Evolutionary conservation across 75 land plant genomes (phyloP).

Genomic region (Cryptomeria japonica): DNA sequence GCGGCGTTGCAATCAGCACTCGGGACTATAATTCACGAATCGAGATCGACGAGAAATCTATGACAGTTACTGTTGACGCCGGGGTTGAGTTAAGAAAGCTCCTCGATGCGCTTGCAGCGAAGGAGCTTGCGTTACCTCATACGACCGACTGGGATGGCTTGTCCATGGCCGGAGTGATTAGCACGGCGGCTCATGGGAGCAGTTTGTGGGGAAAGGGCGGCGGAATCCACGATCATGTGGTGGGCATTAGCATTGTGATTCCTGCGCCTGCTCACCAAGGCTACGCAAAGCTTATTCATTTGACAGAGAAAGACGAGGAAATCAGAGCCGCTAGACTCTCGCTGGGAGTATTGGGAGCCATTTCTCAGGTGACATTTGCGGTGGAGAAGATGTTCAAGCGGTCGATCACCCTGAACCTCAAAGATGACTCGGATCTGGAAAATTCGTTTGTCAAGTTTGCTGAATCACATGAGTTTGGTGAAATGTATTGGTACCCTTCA

Average conservation of each 20-base stretch:
- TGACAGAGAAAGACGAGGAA: no score
- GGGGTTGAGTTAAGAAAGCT: conserved; percentile 32
- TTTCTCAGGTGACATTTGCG: conserved; percentile 17
- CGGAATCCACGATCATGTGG: no score
- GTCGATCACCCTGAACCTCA: not conserved
- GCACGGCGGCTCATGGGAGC: conserved; percentile 24
- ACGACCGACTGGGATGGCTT: conserved; percentile 22
- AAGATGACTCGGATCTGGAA: not conserved
- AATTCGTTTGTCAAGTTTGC: not conserved
- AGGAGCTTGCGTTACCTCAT: conserved; percentile 34
- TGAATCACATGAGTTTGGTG: conserved; percentile 12
- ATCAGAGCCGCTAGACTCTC: no score
- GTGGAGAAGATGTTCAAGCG: conserved; percentile 23
- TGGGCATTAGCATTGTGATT: no score
- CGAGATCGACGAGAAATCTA: conserved; percentile 21
- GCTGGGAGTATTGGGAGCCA: not conserved
- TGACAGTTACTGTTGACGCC: no score
- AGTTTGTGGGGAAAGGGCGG: no score
- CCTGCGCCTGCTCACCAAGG: no score
- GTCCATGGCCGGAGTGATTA: conserved; percentile 20
- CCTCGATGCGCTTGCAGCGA: conserved; percentile 38
- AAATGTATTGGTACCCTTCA: conserved; percentile 18
- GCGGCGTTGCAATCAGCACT: conserved; percentile 56
- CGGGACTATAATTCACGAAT: conserved; percentile 24
- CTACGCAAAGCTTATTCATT: no score